phyloP scores from a whole-genome alignment of 2,329 filamentous ascomycete species.

The Gaeumannomyces tritici region DNA sequence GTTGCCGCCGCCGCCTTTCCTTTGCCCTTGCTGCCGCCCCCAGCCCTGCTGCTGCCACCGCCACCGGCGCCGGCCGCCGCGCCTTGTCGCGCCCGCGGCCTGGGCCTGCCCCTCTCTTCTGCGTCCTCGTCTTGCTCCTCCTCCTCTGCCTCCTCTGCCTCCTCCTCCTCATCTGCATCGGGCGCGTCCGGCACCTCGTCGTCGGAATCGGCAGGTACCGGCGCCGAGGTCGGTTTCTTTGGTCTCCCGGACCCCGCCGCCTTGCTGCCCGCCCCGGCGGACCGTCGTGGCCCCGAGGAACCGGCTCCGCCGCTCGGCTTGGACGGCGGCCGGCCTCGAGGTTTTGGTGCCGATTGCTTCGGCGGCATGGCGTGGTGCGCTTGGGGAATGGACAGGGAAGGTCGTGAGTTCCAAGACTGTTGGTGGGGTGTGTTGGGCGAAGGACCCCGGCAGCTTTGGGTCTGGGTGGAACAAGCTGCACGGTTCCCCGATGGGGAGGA shows the following conservation, averaged over 20 bases:
- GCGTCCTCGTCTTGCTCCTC: neutral
- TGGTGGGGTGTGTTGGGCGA: neutral
- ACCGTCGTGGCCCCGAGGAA: neutral
- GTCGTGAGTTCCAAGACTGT: neutral
- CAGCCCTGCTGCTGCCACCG: neutral
- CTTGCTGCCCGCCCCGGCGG: neutral
- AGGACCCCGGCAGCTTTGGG: neutral
- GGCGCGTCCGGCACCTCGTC: neutral
- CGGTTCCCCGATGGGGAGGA: no score
- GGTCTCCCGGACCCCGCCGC: slow-evolving; percentile 6
- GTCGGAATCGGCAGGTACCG: neutral
- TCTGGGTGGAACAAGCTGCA: neutral
- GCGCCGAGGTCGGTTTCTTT: neutral
- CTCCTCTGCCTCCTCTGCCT: neutral
- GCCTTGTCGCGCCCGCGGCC: neutral
- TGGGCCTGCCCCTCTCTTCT: neutral
- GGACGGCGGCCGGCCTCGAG: slow-evolving; percentile 7
- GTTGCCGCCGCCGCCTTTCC: slow-evolving; percentile 6
- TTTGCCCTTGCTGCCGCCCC: slow-evolving; percentile 11
- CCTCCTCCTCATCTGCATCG: neutral
- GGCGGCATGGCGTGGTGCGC: slow-evolving; percentile 27
- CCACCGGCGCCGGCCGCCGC: neutral
- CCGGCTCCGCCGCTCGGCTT: slow-evolving; percentile 11
- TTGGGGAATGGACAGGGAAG: neutral
- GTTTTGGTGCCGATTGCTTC: slow-evolving; percentile 17